These are phyloP conservation scores for Cryptococcus sp. DNA, from an alignment of 1,284 basidiomycete genomes.

Conservation along the genomic window DNA sequence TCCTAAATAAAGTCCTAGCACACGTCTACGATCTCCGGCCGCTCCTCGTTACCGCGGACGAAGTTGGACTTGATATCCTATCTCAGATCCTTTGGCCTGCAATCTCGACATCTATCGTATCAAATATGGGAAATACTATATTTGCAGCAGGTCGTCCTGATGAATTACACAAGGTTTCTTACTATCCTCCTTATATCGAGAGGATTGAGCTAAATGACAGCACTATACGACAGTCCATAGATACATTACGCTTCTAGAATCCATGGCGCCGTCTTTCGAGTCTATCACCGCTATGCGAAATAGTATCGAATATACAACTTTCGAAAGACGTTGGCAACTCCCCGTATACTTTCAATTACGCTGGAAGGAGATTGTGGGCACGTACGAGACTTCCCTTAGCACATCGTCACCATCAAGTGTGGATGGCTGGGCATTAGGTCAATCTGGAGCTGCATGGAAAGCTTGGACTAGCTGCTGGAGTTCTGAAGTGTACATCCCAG, in stretches of 20 bases:
- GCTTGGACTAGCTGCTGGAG: slow-evolving; percentile 79
- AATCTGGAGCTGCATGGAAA: slow-evolving; percentile 65
- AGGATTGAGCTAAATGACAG: slow-evolving; percentile 46
- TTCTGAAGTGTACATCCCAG: slow-evolving; percentile 73
- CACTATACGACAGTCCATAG: slow-evolving; percentile 77
- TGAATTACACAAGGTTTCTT: slow-evolving; percentile 75
- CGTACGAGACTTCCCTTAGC: slow-evolving; percentile 64
- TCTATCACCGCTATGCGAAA: slow-evolving; percentile 66
- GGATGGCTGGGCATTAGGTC: slow-evolving; percentile 49
- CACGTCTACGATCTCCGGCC: slow-evolving; percentile 67
- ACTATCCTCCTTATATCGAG: background rate
- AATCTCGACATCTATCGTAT: slow-evolving; percentile 69
- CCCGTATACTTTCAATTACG: slow-evolving; percentile 95
- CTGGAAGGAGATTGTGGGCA: slow-evolving; percentile 87
- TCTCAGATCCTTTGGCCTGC: slow-evolving; percentile 85
- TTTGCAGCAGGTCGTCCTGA: slow-evolving; percentile 88
- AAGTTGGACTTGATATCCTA: slow-evolving; percentile 68
- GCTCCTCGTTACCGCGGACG: slow-evolving; percentile 72
- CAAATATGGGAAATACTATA: slow-evolving; percentile 72
- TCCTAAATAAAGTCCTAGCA: slow-evolving; percentile 79
- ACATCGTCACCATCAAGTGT: background rate
- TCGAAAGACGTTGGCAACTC: slow-evolving; percentile 87
- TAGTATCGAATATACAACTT: slow-evolving; percentile 65
- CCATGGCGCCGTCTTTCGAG: slow-evolving; percentile 68
- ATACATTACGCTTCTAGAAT: slow-evolving; percentile 80